Evolutionary conservation across 768 basidiomycete species (phyloP).

Genomic region (Strobilomyces confusus): DNA sequence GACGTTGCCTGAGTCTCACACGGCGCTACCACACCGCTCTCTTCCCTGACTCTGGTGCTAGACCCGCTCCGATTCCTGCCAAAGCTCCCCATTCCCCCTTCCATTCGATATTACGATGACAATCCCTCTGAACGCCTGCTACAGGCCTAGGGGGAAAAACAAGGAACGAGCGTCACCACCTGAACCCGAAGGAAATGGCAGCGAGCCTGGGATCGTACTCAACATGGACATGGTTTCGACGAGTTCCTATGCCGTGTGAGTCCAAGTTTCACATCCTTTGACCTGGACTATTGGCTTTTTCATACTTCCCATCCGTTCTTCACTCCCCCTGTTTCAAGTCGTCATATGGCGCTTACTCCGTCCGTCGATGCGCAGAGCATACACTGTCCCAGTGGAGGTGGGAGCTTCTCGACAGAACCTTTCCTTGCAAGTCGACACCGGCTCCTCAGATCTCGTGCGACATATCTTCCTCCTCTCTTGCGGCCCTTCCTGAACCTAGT

Average conservation of each 20-base stretch:
- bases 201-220: constrained; percentile 53
- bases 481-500: neutral
- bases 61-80: neutral
- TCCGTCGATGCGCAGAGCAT: constrained; percentile 43
- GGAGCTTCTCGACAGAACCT: constrained; percentile 48
- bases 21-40: constrained; percentile 14
- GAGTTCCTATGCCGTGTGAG: constrained; percentile 54
- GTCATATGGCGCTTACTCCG: neutral
- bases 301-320: neutral
- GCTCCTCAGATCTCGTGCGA: constrained; percentile 75
- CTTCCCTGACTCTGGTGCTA: neutral
- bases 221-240: constrained; percentile 52
- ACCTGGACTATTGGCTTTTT: neutral
- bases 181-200: constrained; percentile 42
- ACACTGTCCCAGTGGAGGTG: constrained; percentile 57
- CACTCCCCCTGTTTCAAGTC: neutral
- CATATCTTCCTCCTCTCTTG: neutral
- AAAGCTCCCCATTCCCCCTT: neutral
- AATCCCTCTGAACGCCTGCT: constrained; percentile 1
- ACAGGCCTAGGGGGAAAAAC: constrained; percentile 1
- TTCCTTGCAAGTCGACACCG: constrained; percentile 73
- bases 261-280: neutral
- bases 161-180: constrained; percentile 9
- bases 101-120: constrained; percentile 11
- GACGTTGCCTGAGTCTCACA: constrained; percentile 19